Evolutionary conservation across 352 stramenopile species (phyloP).

Genomic region (Thraustochytrium sp.): DNA sequence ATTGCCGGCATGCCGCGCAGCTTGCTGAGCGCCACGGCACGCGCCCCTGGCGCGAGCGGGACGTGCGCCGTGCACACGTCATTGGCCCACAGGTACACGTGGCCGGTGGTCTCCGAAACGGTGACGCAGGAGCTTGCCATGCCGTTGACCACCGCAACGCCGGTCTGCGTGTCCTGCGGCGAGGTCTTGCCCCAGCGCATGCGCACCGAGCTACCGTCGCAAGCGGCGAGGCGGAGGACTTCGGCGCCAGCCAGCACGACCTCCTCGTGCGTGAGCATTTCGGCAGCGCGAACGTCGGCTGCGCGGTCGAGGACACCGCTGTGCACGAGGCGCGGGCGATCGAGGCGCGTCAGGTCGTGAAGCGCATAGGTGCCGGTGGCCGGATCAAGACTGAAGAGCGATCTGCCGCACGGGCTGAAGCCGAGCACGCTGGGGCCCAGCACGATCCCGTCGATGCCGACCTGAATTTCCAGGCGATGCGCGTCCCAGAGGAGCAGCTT

Average conservation of each 20-base stretch:
- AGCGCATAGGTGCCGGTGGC: background rate
- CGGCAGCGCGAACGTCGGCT: background rate
- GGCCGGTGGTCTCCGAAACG: background rate
- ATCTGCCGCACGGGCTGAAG: background rate
- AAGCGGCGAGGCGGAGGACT: background rate
- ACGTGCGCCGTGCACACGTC: background rate
- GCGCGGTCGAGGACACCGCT: background rate
- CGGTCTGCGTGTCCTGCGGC: background rate
- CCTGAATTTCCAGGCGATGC: background rate
- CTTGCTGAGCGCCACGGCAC: background rate
- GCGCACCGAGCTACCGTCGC: background rate
- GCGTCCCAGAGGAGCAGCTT: conserved; percentile 21
- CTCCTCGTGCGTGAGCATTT: background rate
- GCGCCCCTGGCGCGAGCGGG: background rate
- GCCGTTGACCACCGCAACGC: background rate
- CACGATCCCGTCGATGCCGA: background rate
- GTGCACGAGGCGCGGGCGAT: background rate
- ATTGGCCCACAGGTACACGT: background rate
- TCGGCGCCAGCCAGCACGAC: background rate
- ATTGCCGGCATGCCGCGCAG: background rate
- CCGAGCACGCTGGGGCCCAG: background rate
- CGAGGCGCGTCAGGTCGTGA: background rate
- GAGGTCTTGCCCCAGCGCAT: conserved; percentile 35
- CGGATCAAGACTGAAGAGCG: background rate
- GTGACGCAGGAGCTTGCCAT: background rate